These are phyloP conservation scores for Uronychia setigera DNA, from an alignment of 73 alveolate genomes.

Conservation along the genomic window DNA sequence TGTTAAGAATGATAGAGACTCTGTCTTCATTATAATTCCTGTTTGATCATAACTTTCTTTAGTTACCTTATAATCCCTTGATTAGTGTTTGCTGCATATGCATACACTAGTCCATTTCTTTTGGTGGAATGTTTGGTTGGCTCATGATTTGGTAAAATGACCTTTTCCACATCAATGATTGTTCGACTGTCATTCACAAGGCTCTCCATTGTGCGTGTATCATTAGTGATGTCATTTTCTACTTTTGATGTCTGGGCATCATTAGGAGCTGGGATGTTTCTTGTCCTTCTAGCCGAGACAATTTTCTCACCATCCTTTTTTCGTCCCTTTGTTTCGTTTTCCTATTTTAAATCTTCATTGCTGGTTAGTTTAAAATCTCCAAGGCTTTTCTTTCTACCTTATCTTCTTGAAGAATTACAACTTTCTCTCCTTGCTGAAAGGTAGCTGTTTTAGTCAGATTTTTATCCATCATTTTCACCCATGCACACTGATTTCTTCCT, in stretches of 20 bases:
- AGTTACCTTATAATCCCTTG: constrained; percentile 23
- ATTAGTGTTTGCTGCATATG: constrained; percentile 53
- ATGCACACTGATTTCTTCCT: too few relatives aligned
- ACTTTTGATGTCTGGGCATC: not conserved
- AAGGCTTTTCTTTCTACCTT: not conserved
- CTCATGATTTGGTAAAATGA: constrained; percentile 33
- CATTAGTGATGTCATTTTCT: not conserved
- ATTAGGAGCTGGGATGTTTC: not conserved
- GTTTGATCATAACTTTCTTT: constrained; percentile 29
- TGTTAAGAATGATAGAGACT: constrained; percentile 72
- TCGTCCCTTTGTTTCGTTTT: not conserved
- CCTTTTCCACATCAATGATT: not conserved
- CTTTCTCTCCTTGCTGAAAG: not conserved
- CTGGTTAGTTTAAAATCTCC: not conserved
- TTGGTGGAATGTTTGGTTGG: constrained; percentile 80
- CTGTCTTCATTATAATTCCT: constrained; percentile 74
- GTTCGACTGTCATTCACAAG: not conserved
- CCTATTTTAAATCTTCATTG: not conserved
- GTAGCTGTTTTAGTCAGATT: too few relatives aligned
- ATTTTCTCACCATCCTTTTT: not conserved
- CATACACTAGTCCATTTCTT: constrained; percentile 79
- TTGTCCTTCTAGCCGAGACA: not conserved
- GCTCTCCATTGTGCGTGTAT: constrained; percentile 2
- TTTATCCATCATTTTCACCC: too few relatives aligned
- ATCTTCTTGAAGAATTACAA: not conserved